Evolutionary conservation across 2,329 filamentous ascomycete species (phyloP), one percentile per base, ranked within the genome.

Genomic region (Cryphonectria nitschkei): DNA sequence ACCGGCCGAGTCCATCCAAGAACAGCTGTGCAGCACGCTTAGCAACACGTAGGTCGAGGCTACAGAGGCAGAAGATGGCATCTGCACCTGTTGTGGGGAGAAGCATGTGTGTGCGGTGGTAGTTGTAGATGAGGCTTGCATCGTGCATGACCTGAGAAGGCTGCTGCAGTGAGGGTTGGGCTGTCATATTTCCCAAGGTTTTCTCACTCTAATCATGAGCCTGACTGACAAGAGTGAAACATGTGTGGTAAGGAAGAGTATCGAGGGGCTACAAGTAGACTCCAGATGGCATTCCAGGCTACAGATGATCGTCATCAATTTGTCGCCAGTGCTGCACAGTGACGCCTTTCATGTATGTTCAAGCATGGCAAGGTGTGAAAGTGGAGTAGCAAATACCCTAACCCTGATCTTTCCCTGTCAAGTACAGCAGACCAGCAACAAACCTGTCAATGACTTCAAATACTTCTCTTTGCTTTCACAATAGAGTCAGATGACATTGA

Each of bases 61-160:
- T 84, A 77, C 83, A 84, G 61, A 85, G 80, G 75, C 81, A 82
- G 79, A 85, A 85, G 70, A 85, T 78, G 68, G 82, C 82, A 69
- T 82, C 80, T 66, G 80, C 80, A 62, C 78, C 52, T 41, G 67
- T 3, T 41, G 56, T 8, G 39, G 68, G 70, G 29, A 81, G 76
- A 14, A 78, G 67, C 77, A 82, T 80, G 71, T 75, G 73, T 75
- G 83, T 80, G 61, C 79, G 82, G 75, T 84, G 83, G 75, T 84
- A 85, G 69, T 82, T 78, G 76, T 84, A 85, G 41, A 85, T 74
- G 32, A 77, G 74, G 63, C 77, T 75, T 14, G 82, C 82, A 68
- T 84, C 82, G 3, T 37, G 16, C 2, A 34, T 61, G 26, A 39
- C 22, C 63, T 34, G 41, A 8, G 37, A 50, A 2, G 46, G 46